phyloP scores from a whole-genome alignment of 441 rosid genomes.

The Viola pubescens region DNA sequence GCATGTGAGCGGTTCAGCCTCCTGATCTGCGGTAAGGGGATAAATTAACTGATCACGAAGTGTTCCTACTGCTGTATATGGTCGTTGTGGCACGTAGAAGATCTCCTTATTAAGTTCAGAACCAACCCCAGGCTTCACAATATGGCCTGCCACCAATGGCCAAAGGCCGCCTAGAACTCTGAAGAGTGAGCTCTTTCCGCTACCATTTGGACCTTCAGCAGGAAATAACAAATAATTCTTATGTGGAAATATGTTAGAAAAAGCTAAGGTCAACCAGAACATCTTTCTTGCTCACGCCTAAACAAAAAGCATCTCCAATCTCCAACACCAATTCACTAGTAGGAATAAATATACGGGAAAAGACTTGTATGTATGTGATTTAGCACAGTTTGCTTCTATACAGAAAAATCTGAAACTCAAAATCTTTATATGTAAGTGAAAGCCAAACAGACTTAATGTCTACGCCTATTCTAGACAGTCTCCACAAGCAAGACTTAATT shows the following conservation, averaged over 20 bases:
- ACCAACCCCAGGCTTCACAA: slow-evolving; percentile 99
- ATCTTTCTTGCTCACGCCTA: too few relatives aligned
- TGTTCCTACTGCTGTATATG: slow-evolving; percentile 97
- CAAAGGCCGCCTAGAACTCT: slow-evolving; percentile 99
- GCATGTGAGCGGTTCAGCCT: slow-evolving; percentile 59
- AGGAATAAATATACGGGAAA: too few relatives aligned
- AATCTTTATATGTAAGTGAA: too few relatives aligned
- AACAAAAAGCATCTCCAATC: too few relatives aligned
- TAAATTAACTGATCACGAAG: slow-evolving; percentile 96
- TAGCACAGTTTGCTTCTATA: too few relatives aligned
- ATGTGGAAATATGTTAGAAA: neutral
- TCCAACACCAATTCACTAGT: too few relatives aligned
- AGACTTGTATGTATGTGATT: too few relatives aligned
- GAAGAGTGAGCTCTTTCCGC: slow-evolving; percentile 99
- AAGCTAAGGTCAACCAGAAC: too few relatives aligned
- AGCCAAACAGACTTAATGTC: too few relatives aligned
- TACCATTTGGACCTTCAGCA: slow-evolving; percentile 94
- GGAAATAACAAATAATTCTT: slow-evolving; percentile 17
- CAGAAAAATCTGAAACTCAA: too few relatives aligned
- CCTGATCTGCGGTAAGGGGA: slow-evolving; percentile 82
- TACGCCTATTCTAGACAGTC: too few relatives aligned
- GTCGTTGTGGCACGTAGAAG: slow-evolving; percentile 97
- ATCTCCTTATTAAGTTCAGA: slow-evolving; percentile 99
- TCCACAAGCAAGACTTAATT: too few relatives aligned
- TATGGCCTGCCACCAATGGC: slow-evolving; percentile 95